Conservation (phyloP, 2,329 filamentous ascomycete genomes). For the Alternaria metachromatica region DNA sequence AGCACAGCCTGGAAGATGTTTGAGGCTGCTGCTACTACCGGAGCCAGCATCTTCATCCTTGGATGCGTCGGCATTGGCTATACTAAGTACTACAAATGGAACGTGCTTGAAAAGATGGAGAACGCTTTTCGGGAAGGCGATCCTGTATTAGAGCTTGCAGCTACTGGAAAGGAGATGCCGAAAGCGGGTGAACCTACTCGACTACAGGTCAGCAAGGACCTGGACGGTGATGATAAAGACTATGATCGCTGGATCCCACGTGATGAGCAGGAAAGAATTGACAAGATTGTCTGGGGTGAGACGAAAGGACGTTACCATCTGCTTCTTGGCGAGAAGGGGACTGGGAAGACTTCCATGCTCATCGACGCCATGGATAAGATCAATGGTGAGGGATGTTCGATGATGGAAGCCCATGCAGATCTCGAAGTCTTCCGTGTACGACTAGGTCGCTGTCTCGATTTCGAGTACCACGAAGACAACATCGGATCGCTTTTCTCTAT, state of each 20-base stretch:
- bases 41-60: slow-evolving; percentile 58
- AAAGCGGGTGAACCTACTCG: slow-evolving; percentile 26
- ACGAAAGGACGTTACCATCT: slow-evolving; percentile 86
- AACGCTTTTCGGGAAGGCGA: slow-evolving; percentile 92
- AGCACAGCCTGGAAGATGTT: slow-evolving; percentile 59
- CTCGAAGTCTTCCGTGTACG: slow-evolving; percentile 93
- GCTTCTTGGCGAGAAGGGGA: slow-evolving; percentile 92
- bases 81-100: slow-evolving; percentile 75
- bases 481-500: slow-evolving; percentile 97
- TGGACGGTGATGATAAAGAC: slow-evolving; percentile 56
- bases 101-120: slow-evolving; percentile 91
- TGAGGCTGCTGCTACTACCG: slow-evolving; percentile 58
- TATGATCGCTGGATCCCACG: slow-evolving; percentile 80
- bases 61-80: slow-evolving; percentile 57
- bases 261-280: slow-evolving; percentile 80
- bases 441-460: slow-evolving; percentile 91
- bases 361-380: slow-evolving; percentile 94
- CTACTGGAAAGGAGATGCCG: slow-evolving; percentile 43
- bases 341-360: slow-evolving; percentile 95
- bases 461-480: slow-evolving; percentile 97
- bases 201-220: slow-evolving; percentile 19
- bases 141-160: slow-evolving; percentile 76
- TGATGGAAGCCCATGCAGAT: slow-evolving; percentile 96
- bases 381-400: slow-evolving; percentile 85
- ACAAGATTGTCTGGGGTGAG: slow-evolving; percentile 79